These are phyloP conservation scores for Quercus lobata DNA, from an alignment of 331 rosid genomes.

Conservation along the genomic window DNA sequence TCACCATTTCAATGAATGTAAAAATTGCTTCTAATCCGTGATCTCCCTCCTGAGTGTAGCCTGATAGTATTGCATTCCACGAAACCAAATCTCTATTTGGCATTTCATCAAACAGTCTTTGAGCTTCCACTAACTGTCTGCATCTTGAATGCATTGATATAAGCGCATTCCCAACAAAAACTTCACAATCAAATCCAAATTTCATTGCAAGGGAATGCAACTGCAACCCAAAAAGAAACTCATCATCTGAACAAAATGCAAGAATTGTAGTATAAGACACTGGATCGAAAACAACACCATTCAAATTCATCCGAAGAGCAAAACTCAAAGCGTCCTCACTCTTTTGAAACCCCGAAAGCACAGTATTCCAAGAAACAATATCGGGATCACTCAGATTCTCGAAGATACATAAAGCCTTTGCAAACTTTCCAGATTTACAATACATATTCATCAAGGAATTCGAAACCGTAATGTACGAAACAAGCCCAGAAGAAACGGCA, in stretches of 20 bases:
- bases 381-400: conserved; percentile 50
- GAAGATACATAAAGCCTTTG: conserved; percentile 47
- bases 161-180: conserved; percentile 78
- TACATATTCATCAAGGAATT: conserved; percentile 94
- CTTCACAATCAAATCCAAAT: conserved; percentile 56
- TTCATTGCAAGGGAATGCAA: conserved; percentile 58
- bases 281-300: conserved; percentile 64
- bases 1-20: conserved; percentile 57
- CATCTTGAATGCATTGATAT: conserved; percentile 71
- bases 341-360: conserved; percentile 71
- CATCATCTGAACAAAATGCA: conserved; percentile 48
- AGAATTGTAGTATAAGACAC: conserved; percentile 62
- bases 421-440: conserved; percentile 49
- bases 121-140: conserved; percentile 47
- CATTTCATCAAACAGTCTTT: conserved; percentile 78
- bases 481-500: conserved; percentile 45
- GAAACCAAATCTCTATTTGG: conserved; percentile 56
- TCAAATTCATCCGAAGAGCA: conserved; percentile 48
- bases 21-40: conserved; percentile 57
- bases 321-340: conserved; percentile 61
- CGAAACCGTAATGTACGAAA: conserved; percentile 40
- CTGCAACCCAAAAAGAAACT: conserved; percentile 59
- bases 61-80: conserved; percentile 82
- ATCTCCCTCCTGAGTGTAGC: conserved; percentile 72
- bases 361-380: conserved; percentile 84